Evolutionary conservation across 352 stramenopile genomes (phyloP), one percentile per base, ranked within the genome.

Genomic region (Globisporangium nodosum): DNA sequence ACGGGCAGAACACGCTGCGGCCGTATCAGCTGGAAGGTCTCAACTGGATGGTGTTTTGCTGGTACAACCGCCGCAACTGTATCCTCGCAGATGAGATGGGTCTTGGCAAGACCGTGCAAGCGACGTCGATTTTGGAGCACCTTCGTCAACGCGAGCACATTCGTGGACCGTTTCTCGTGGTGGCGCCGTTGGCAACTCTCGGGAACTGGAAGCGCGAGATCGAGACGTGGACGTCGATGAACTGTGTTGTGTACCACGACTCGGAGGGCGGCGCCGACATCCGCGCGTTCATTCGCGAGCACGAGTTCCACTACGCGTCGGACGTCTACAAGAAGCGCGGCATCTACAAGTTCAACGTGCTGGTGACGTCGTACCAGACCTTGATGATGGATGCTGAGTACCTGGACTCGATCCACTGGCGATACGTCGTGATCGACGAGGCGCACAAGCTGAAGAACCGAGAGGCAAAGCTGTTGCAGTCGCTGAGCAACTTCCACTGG

Each of bases 131-230:
- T 68, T 64, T 99, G 6, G 88, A 98, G 66, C 88, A 98, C 56
- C 73, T 99, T 33, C 80, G 94, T 15, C 81, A 92, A 54, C 78
- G 88, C 53, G 85, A 98, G 42, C 82, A 97, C 60, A 97, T 92
- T 54, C 82, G 85, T 7, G 94, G 96, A 9, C 97, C 97, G n/a
- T 99, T 98, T 66, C 81, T 99, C 3, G 91, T 99, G 40, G 91
- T 99, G 43, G 97, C 96, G 4, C 97, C 97, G 12, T 82, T 99
- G 16, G 98, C 93, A 9, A 99, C 97, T 2, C 81, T 99, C 30
- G 85, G 91, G 20, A 98, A 99, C 70, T 99, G 98, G 98, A 94
- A 99, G 64, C 87, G 97, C 46, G 98, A 99, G 70, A 99, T 99
- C 60, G 85, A 98, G 58, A 90, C 79, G 27, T 99, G 98, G 98